Base-by-base conservation (phyloP, 768 basidiomycete genomes). In the Tulasnella sp. region DNA sequence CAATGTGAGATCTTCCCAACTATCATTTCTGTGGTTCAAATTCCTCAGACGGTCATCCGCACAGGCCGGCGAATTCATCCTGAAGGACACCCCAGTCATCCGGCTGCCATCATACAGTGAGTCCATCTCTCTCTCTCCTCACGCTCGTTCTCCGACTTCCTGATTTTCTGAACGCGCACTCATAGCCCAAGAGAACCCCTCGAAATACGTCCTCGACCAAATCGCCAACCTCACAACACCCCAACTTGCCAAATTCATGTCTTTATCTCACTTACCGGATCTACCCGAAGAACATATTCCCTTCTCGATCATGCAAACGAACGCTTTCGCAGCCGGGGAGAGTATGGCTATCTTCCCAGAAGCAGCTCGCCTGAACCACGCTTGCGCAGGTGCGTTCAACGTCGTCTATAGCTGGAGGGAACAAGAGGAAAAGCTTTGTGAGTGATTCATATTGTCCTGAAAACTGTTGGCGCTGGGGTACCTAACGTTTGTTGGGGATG, bases 301-400 rank as follows among this genome's bases (percentile, higher is more conserved):
- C 3, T 65, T 65, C 64, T 36, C 64, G 35, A 65, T 65, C 39
- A 40, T 65, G 35, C 64, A 65, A 14, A 65, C 64, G 17, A 65
- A 65, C 64, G 64, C 64, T 17, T 65, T 65, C 35, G 64, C 64
- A 12, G 64, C 64, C 19, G 64, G 64, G 22, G 35, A 36, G 11
- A 40, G 64, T 34, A 65, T 65, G 64, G 89, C 88, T 0, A 81
- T 90, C n/a, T 90, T 89, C 77, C 88, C 88, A n/a, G 81, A 78
- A 26, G 88, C 86, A 83, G 87, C 88, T 14, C 82, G 89, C 52
- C 75, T 90, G 73, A 90, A 90, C 75, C 89, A 90, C 74, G 89
- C 86, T 0, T 90, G 89, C 76, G 85, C 88, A 3, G 81, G 83
- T 69, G 87, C 87, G 6, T 90, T 90, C 80, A 89, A 89, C 77